A percentile compares a stretch with the other conserved stretches of the same genome.
Evolutionary conservation across 305 asterid genomes (phyloP).

Genomic region (Fraxinus dipetala): DNA sequence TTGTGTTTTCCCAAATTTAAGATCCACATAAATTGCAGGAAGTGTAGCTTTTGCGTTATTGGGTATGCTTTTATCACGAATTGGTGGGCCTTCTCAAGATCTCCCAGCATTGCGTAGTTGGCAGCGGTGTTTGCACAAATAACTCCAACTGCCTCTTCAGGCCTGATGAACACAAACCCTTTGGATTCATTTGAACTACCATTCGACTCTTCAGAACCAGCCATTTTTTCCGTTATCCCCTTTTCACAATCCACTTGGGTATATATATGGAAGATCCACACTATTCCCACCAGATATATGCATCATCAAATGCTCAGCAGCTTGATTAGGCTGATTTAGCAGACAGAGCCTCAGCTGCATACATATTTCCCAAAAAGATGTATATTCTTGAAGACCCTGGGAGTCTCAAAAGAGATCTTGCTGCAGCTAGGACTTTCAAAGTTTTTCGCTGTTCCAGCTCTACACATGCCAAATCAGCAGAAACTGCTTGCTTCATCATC

Average conservation of each 20-base stretch:
- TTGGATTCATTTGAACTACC: constrained; percentile 27
- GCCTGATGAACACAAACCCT: constrained; percentile 36
- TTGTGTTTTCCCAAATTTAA: constrained; percentile 32
- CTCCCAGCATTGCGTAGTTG: constrained; percentile 35
- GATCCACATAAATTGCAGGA: constrained; percentile 43
- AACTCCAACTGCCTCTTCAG: constrained; percentile 47
- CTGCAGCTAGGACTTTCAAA: constrained; percentile 33
- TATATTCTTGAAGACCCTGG: constrained; percentile 30
- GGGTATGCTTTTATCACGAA: constrained; percentile 29
- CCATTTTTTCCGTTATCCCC: constrained; percentile 35
- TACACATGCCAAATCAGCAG: constrained; percentile 41
- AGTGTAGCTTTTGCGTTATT: constrained; percentile 33
- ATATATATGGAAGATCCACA: constrained; percentile 34
- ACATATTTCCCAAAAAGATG: constrained; percentile 33
- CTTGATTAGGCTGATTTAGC: constrained; percentile 43
- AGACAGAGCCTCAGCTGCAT: constrained; percentile 52
- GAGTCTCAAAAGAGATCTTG: constrained; percentile 37
- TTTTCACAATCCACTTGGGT: constrained; percentile 39
- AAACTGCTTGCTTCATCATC: constrained; percentile 38
- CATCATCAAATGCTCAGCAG: constrained; percentile 36
- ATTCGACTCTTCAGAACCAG: constrained; percentile 36
- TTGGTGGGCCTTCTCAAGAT: constrained; percentile 35
- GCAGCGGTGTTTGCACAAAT: constrained; percentile 35
- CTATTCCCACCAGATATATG: constrained; percentile 29
- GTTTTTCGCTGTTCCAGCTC: constrained; percentile 42